phyloP scores from a whole-genome alignment of 495 filamentous ascomycete species.

The Penicillium malachiteum region DNA sequence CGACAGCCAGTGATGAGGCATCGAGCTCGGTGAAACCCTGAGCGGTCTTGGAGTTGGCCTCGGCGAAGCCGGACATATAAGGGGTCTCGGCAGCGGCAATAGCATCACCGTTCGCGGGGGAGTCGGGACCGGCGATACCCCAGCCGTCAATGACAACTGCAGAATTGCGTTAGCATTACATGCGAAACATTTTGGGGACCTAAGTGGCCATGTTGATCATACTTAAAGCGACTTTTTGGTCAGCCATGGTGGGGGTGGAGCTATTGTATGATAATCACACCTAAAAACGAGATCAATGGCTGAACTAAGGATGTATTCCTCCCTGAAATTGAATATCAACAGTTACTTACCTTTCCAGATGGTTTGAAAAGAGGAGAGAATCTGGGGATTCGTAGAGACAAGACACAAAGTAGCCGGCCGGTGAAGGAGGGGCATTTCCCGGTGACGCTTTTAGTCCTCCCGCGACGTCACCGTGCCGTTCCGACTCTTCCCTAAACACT shows the following conservation, averaged over 20 bases:
- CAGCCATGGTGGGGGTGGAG: slow-evolving; percentile 59
- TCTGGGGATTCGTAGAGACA: slow-evolving; percentile 18
- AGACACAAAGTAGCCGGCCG: slow-evolving; percentile 24
- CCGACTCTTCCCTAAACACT: slow-evolving; percentile 43
- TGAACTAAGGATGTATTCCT: slow-evolving; percentile 3
- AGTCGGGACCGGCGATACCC: slow-evolving; percentile 80
- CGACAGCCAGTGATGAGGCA: slow-evolving; percentile 92
- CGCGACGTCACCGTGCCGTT: slow-evolving; percentile 35
- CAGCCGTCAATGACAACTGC: slow-evolving; percentile 97
- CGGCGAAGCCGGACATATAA: slow-evolving; percentile 77
- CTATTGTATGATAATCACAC: slow-evolving; percentile 16
- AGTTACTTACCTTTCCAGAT: slow-evolving; percentile 23
- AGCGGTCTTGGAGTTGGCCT: slow-evolving; percentile 59
- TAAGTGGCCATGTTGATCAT: slow-evolving; percentile 37
- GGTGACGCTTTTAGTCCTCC: slow-evolving; percentile 42
- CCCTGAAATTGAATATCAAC: not conserved
- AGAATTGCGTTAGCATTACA: slow-evolving; percentile 19
- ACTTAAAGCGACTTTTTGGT: slow-evolving; percentile 94
- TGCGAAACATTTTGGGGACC: slow-evolving; percentile 8
- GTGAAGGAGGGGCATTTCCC: slow-evolving; percentile 34
- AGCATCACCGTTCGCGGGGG: slow-evolving; percentile 84
- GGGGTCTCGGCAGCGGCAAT: slow-evolving; percentile 91
- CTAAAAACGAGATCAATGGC: slow-evolving; percentile 28
- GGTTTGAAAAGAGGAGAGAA: slow-evolving; percentile 21
- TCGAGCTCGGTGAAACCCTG: slow-evolving; percentile 87